phyloP scores from a whole-genome alignment of 106 monocot species.

The Chionographis japonica region DNA sequence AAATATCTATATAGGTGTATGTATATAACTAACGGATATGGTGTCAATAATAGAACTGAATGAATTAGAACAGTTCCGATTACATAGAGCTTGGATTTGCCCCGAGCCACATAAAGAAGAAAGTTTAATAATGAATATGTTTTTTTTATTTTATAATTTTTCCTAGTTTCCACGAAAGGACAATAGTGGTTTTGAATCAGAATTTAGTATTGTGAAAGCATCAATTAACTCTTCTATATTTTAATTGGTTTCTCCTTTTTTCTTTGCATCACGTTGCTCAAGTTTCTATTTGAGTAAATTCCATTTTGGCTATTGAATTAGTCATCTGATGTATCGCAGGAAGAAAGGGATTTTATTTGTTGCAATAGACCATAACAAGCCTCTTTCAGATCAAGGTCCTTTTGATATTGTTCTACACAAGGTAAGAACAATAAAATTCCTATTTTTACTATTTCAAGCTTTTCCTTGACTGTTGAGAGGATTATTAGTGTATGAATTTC shows the following conservation, averaged over 20 bases:
- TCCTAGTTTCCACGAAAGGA: no score
- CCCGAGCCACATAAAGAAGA: no score
- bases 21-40: no score
- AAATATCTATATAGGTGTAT: no score
- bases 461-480: not conserved
- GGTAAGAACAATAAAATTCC: slow-evolving; percentile 20
- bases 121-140: no score
- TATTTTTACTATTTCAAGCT: not conserved
- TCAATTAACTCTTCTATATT: no score
- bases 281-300: not conserved
- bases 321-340: slow-evolving; percentile 33
- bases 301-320: not conserved
- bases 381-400: slow-evolving; percentile 88
- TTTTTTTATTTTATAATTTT: no score
- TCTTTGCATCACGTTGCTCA: not conserved
- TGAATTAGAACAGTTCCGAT: no score
- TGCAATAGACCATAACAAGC: slow-evolving; percentile 60
- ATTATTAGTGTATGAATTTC: not conserved
- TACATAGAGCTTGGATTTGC: no score
- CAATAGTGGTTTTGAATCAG: no score
- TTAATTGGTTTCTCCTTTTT: not conserved
- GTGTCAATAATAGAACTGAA: no score
- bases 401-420: slow-evolving; percentile 91
- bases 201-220: no score
- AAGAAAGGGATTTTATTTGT: slow-evolving; percentile 86